Percentiles rank a stretch among this genome's conserved stretches.
Evolutionary conservation across 495 filamentous ascomycete species (phyloP).

Genomic region (Podospora pseudocomata): DNA sequence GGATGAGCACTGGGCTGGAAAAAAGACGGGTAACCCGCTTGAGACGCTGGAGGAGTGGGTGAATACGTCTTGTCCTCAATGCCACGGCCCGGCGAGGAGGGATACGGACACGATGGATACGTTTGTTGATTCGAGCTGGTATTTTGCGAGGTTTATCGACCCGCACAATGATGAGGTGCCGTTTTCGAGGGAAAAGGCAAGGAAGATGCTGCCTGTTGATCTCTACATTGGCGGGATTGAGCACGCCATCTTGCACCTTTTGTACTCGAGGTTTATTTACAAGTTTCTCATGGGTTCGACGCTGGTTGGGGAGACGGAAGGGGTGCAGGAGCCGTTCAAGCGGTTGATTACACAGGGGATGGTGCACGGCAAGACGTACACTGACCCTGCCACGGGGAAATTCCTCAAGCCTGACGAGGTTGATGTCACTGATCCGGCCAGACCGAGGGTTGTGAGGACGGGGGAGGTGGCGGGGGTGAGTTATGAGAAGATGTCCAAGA

Average conservation of each 20-base stretch:
- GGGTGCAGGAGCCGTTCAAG: constrained; percentile 67
- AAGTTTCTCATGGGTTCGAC: constrained; percentile 69
- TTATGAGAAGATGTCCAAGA: constrained; percentile 96
- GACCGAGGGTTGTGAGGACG: constrained; percentile 58
- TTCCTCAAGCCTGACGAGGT: constrained; percentile 79
- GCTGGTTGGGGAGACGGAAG: constrained; percentile 22
- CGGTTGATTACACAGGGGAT: constrained; percentile 82
- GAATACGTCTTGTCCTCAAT: constrained; percentile 71
- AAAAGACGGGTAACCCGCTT: constrained; percentile 72
- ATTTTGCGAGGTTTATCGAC: constrained; percentile 77
- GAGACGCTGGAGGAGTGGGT: constrained; percentile 69
- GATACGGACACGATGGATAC: constrained; percentile 97
- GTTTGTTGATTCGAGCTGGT: constrained; percentile 93
- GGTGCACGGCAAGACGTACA: constrained; percentile 84
- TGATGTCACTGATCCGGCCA: constrained; percentile 54
- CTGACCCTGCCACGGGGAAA: constrained; percentile 66
- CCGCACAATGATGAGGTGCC: constrained; percentile 58
- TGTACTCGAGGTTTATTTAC: constrained; percentile 87
- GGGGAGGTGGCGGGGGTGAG: constrained; percentile 55
- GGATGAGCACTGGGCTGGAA: constrained; percentile 61
- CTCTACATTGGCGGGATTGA: constrained; percentile 85
- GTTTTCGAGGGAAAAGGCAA: constrained; percentile 56
- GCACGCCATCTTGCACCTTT: constrained; percentile 86
- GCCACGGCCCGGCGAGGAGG: constrained; percentile 63
- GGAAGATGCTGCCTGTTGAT: constrained; percentile 65